phyloP scores from a whole-genome alignment of 768 basidiomycete genomes.

The Leccinum rimulosum region DNA sequence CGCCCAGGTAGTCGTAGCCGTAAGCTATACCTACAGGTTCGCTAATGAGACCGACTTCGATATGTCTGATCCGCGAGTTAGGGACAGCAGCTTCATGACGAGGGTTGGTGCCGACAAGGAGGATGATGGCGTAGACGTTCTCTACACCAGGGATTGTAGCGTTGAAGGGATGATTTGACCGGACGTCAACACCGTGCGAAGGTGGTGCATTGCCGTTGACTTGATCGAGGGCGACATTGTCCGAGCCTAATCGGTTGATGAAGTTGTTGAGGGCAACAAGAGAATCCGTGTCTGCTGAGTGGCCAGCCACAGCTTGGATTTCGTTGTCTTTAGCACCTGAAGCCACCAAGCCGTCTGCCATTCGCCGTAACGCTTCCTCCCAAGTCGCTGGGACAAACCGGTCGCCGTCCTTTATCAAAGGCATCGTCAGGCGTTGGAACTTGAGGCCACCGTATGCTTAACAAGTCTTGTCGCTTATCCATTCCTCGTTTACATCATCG shows the following conservation, averaged over 20 bases:
- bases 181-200: slow-evolving; percentile 80
- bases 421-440: slow-evolving; percentile 93
- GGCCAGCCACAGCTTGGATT: slow-evolving; percentile 92
- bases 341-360: slow-evolving; percentile 74
- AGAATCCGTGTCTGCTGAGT: slow-evolving; percentile 90
- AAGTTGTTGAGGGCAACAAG: slow-evolving; percentile 93
- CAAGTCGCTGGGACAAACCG: slow-evolving; percentile 88
- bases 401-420: slow-evolving; percentile 85
- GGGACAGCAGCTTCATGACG: slow-evolving; percentile 96
- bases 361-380: slow-evolving; percentile 81
- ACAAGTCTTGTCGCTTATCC: slow-evolving; percentile 99
- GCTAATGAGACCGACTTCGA: slow-evolving; percentile 89
- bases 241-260: slow-evolving; percentile 89
- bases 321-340: slow-evolving; percentile 88
- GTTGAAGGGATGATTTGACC: slow-evolving; percentile 97
- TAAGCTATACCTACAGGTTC: slow-evolving; percentile 90
- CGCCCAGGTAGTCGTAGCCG: slow-evolving; percentile 89
- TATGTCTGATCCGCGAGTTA: slow-evolving; percentile 93
- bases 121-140: slow-evolving; percentile 78
- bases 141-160: slow-evolving; percentile 88
- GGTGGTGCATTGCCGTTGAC: slow-evolving; percentile 65
- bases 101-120: slow-evolving; percentile 95
- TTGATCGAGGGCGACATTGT: slow-evolving; percentile 86
- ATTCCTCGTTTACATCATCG: slow-evolving; percentile 98
- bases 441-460: slow-evolving; percentile 94